Percentiles rank a stretch among this genome's conserved stretches.
Evolutionary conservation across 2,329 filamentous ascomycete species (phyloP).

Genomic region (Monosporascus sp.): DNA sequence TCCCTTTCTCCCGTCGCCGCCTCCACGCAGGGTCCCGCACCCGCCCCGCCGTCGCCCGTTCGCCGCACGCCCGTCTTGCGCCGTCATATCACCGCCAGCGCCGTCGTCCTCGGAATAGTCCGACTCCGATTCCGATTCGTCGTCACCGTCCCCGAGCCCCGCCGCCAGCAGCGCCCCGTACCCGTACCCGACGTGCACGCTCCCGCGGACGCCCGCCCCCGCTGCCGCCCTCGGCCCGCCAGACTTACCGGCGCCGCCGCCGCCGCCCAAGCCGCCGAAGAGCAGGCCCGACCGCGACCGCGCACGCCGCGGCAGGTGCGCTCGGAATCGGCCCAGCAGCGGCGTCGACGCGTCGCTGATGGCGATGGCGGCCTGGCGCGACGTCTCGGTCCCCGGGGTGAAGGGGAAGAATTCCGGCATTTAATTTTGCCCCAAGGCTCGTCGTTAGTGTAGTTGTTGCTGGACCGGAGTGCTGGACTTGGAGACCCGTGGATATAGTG

Average conservation of each 20-base stretch:
- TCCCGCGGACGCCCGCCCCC: slow-evolving; percentile 35
- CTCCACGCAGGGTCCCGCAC: slow-evolving; percentile 11
- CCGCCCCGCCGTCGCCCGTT: slow-evolving; percentile 20
- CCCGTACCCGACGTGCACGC: slow-evolving; percentile 52
- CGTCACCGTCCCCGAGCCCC: slow-evolving; percentile 27
- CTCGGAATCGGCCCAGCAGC: slow-evolving; percentile 59
- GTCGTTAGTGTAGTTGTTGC: neutral
- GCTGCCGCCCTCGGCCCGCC: slow-evolving; percentile 15
- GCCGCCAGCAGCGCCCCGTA: slow-evolving; percentile 49
- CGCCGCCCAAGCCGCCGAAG: slow-evolving; percentile 1
- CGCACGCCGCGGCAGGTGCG: slow-evolving; percentile 34
- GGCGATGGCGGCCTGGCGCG: slow-evolving; percentile 35
- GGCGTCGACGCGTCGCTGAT: slow-evolving; percentile 48
- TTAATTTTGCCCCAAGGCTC: no score
- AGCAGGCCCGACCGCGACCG: neutral
- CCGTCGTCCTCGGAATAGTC: slow-evolving; percentile 15
- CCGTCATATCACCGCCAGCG: slow-evolving; percentile 30
- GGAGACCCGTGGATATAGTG: no score
- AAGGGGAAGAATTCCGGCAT: slow-evolving; percentile 66
- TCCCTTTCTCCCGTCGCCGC: slow-evolving; percentile 17
- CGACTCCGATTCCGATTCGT: slow-evolving; percentile 23
- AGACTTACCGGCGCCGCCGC: neutral
- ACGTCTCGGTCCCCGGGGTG: slow-evolving; percentile 58
- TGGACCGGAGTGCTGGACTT: neutral
- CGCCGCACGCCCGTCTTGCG: slow-evolving; percentile 18